Percentiles rank a stretch among this genome's conserved stretches.
These are phyloP conservation scores for Elsinoe fawcettii DNA, from an alignment of 2,329 filamentous ascomycete genomes.

Conservation along the genomic window DNA sequence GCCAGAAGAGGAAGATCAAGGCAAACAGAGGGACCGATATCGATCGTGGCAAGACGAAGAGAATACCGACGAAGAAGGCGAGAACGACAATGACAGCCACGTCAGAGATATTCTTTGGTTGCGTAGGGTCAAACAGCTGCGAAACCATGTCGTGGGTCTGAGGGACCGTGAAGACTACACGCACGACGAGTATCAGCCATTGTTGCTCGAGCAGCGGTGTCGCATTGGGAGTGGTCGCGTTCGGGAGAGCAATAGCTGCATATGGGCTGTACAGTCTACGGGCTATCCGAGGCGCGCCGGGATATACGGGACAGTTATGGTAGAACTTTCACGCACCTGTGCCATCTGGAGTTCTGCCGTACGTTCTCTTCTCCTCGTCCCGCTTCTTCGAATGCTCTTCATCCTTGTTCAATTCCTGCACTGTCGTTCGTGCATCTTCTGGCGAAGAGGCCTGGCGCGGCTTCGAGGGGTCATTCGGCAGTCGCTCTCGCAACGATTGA, in stretches of 20 bases:
- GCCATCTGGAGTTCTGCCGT: slow-evolving; percentile 82
- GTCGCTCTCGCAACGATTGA: slow-evolving; percentile 39
- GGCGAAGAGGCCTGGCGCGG: slow-evolving; percentile 27
- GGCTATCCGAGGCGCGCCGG: slow-evolving; percentile 3
- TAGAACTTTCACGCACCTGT: slow-evolving; percentile 59
- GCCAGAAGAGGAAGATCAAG: slow-evolving; percentile 81
- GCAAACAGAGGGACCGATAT: slow-evolving; percentile 73
- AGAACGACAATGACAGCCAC: slow-evolving; percentile 70
- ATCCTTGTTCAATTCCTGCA: slow-evolving; percentile 43
- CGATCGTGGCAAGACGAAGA: slow-evolving; percentile 62
- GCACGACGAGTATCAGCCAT: slow-evolving; percentile 11
- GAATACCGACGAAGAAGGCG: slow-evolving; percentile 61
- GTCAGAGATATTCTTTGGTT: slow-evolving; percentile 93
- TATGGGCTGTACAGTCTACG: slow-evolving; percentile 11
- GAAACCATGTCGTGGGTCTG: slow-evolving; percentile 99
- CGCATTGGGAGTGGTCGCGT: neutral
- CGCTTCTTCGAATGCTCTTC: slow-evolving; percentile 41
- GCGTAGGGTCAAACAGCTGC: slow-evolving; percentile 84
- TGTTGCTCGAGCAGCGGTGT: neutral
- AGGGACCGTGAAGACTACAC: slow-evolving; percentile 83
- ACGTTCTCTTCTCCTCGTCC: slow-evolving; percentile 64
- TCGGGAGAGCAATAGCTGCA: slow-evolving; percentile 14
- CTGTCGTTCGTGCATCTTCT: slow-evolving; percentile 39
- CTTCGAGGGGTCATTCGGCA: slow-evolving; percentile 28
- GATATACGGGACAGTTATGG: neutral